Evolutionary conservation across 768 basidiomycete genomes (phyloP), one percentile per base, ranked within the genome.

Genomic region (Boletus reticuloceps): DNA sequence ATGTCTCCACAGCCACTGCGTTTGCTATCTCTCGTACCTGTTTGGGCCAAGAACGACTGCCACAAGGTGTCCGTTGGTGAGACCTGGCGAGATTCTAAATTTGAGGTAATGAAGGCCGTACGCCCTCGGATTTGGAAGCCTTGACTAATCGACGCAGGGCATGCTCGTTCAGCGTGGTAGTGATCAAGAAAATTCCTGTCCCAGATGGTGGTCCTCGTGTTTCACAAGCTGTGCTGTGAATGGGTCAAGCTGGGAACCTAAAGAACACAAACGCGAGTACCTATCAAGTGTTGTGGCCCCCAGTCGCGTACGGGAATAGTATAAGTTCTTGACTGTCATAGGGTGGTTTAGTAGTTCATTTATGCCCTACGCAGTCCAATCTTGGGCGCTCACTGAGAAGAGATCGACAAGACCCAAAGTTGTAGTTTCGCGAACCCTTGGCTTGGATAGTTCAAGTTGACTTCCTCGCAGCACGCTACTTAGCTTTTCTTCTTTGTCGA

Each of bases 71-170:
- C 42, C 38, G 50, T 43, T 50, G 34, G 52, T 22, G 43, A 20
- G 46, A 53, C 42, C 49, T 17, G 36, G 52, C 17, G 10, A 29
- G 51, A 31, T 14, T 29, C 32, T n/a, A 17, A 44, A 51, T 13
- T n/a, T 58, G 64, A 60, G 55, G 62, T 60, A 64, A 64, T 67
- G 62, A 53, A 63, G 38, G 43, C 52, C 50, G 64, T 47, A 44
- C 54, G 38, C 54, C 51, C 47, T 55, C 46, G 37, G 55, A 51
- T 40, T 57, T 36, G 42, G 62, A 56, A 53, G 41, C 10, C 50
- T 50, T 45, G 40, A 45, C 27, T 51, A 54, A 49, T 36, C 39
- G 11, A 14, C n/a, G 34, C 22, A 12, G 13, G 41, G 51, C 63
- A 64, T 49, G 62, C 58, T 54, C 25, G 34, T 55, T 53, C 42